These are phyloP conservation scores for Drechslerella dactyloides DNA, from an alignment of 2,329 filamentous ascomycete species.

Conservation along the genomic window DNA sequence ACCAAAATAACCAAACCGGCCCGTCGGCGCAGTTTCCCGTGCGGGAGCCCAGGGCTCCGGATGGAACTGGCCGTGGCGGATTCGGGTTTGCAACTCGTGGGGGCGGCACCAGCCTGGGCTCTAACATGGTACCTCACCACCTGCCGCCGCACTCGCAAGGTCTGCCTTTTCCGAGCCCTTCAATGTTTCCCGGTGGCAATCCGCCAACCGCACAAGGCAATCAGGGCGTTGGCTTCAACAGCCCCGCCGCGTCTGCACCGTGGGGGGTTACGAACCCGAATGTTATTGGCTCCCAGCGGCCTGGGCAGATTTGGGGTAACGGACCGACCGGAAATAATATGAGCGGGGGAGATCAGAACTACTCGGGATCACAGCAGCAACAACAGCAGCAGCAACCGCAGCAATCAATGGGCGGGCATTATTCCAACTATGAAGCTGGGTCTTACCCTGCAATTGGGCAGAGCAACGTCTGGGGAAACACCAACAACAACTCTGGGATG, in stretches of 20 bases:
- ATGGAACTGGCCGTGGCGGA: conserved; percentile 42
- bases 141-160: conserved; percentile 22
- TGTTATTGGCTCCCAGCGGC: conserved; percentile 22
- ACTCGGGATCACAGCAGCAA: conserved; percentile 10
- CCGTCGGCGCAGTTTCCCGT: conserved; percentile 30
- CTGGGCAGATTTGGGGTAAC: conserved; percentile 38
- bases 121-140: conserved; percentile 21
- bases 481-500: conserved; percentile 23
- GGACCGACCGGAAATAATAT: conserved; percentile 32
- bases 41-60: conserved; percentile 41
- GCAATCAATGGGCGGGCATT: too few species aligned
- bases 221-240: conserved; percentile 40
- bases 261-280: conserved; percentile 40
- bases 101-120: conserved; percentile 6
- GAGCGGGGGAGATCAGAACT: conserved; percentile 21
- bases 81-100: conserved; percentile 38
- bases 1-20: conserved; percentile 24
- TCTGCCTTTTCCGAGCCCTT: conserved; percentile 19
- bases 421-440: neutral
- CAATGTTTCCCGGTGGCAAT: conserved; percentile 30
- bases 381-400: conserved; percentile 19
- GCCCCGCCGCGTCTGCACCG: conserved; percentile 42
- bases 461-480: conserved; percentile 43
- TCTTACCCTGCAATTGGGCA: conserved; percentile 39
- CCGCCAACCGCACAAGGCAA: conserved; percentile 25